phyloP scores from a whole-genome alignment of 805 yeast species.

The Yarrowia osloensis region DNA sequence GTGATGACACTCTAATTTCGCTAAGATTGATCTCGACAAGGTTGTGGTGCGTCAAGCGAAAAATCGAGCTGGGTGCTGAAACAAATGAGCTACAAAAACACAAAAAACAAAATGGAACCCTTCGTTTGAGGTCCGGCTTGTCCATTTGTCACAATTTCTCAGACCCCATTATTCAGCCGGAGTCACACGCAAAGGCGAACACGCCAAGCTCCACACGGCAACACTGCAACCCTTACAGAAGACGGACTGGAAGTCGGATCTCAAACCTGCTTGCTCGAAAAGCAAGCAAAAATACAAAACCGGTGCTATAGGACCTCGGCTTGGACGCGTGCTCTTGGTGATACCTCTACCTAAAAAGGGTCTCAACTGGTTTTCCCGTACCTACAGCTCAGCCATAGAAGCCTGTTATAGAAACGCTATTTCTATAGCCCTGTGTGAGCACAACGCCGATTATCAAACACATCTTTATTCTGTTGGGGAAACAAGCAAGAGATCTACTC shows the following conservation, averaged over 20 bases:
- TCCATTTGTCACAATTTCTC: constrained; percentile 3
- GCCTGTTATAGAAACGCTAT: not conserved
- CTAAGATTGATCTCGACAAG: not conserved
- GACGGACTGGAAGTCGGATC: not conserved
- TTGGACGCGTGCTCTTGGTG: not conserved
- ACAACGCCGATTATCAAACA: not conserved
- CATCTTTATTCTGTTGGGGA: not conserved
- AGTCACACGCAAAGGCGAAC: not conserved
- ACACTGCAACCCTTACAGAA: constrained; percentile 22
- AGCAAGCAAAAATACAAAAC: not conserved
- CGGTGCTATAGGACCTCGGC: not conserved
- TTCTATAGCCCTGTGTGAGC: not conserved
- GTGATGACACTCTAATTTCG: not conserved
- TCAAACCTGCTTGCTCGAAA: not conserved
- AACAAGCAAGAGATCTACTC: too few species aligned
- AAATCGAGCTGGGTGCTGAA: not conserved
- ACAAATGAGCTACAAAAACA: not conserved
- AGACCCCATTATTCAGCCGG: not conserved
- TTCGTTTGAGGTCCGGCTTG: not conserved
- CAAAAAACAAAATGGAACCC: not conserved
- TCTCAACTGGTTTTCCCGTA: not conserved
- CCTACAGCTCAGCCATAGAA: not conserved
- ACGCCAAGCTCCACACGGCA: not conserved
- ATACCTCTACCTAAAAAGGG: not conserved
- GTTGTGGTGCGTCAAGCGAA: not conserved